phyloP scores from a whole-genome alignment of 2,329 filamentous ascomycete species.

The Talaromyces sp. region DNA sequence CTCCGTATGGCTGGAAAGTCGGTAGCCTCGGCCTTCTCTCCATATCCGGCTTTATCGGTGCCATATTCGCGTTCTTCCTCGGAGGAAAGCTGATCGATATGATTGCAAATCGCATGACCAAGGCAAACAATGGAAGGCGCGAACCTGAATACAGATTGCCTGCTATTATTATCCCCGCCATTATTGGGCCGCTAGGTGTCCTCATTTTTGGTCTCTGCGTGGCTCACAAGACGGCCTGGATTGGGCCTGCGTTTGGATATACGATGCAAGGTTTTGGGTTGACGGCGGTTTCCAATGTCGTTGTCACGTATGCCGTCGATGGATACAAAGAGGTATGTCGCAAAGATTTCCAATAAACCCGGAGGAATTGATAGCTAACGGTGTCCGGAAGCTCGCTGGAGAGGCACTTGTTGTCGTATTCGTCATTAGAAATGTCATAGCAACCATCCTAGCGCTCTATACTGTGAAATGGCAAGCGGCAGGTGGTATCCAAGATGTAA shows the following conservation, averaged over 20 bases:
- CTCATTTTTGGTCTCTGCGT: not conserved
- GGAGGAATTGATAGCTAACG: not conserved
- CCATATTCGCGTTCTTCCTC: constrained; percentile 27
- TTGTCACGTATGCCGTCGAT: not conserved
- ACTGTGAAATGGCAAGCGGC: not conserved
- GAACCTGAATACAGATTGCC: constrained; percentile 29
- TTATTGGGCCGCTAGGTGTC: not conserved
- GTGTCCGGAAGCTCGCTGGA: not conserved
- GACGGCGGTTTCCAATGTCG: not conserved
- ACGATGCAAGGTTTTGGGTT: not conserved
- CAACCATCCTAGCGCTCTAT: not conserved
- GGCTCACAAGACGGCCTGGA: not conserved
- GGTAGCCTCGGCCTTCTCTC: constrained; percentile 27
- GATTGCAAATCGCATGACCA: constrained; percentile 26
- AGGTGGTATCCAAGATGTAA: not conserved
- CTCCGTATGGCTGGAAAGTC: constrained; percentile 26
- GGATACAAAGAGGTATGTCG: not conserved
- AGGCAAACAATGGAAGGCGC: constrained; percentile 22
- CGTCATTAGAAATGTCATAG: not conserved
- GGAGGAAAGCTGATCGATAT: constrained; percentile 29
- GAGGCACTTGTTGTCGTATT: not conserved
- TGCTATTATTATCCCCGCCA: constrained; percentile 21
- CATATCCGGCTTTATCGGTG: constrained; percentile 7
- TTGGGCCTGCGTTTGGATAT: not conserved
- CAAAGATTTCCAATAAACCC: too few relatives aligned